These are phyloP conservation scores for Thalassiosira hispida DNA, from an alignment of 352 stramenopile genomes.

Conservation along the genomic window DNA sequence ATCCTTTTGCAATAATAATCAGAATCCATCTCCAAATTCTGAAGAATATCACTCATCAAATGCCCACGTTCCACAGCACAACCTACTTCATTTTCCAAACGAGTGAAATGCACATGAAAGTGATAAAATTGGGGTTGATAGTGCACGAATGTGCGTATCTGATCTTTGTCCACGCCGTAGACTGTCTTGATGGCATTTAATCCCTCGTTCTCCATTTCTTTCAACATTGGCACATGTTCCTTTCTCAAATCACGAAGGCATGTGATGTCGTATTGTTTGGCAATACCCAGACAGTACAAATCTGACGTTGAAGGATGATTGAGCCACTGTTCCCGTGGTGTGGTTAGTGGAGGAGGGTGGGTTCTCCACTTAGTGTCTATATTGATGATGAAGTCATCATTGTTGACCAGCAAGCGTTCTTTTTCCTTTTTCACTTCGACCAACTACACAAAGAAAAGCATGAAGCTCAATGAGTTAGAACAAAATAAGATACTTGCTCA, in stretches of 20 bases:
- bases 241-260: slow-evolving; percentile 53
- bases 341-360: slow-evolving; percentile 49
- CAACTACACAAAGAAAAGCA: no score
- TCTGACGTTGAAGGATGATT: slow-evolving; percentile 43
- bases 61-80: slow-evolving; percentile 51
- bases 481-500: no score
- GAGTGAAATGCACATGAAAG: slow-evolving; percentile 70
- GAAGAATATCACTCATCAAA: slow-evolving; percentile 64
- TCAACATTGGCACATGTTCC: slow-evolving; percentile 53
- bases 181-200: slow-evolving; percentile 40
- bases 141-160: slow-evolving; percentile 63
- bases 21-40: slow-evolving; percentile 65
- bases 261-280: slow-evolving; percentile 41
- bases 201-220: slow-evolving; percentile 42
- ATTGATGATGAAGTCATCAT: slow-evolving; percentile 60
- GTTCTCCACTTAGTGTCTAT: slow-evolving; percentile 71
- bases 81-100: slow-evolving; percentile 64
- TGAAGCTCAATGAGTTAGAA: no score
- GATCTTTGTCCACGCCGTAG: slow-evolving; percentile 56
- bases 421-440: slow-evolving; percentile 59
- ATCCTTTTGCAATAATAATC: slow-evolving; percentile 59
- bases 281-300: slow-evolving; percentile 67
- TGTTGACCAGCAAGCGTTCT: slow-evolving; percentile 55
- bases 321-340: slow-evolving; percentile 41
- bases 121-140: slow-evolving; percentile 76